Conservation (phyloP, 352 stramenopile genomes). For the Pythium graminicola region DNA sequence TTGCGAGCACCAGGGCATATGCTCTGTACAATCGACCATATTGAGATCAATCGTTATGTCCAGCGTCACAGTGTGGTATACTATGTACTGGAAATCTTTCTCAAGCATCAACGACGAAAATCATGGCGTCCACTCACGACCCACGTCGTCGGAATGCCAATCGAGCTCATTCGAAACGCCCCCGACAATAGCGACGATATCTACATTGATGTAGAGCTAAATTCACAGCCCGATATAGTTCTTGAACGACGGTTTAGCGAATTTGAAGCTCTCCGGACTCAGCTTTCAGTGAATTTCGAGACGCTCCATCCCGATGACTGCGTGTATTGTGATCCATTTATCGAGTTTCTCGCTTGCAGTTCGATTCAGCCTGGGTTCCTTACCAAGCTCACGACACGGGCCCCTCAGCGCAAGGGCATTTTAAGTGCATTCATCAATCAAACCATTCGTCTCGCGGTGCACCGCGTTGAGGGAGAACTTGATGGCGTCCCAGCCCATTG, state of each 20-base stretch:
- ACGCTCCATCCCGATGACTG: slow-evolving; percentile 11
- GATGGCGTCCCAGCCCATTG: not conserved
- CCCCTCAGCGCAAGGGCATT: slow-evolving; percentile 12
- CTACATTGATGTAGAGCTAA: slow-evolving; percentile 17
- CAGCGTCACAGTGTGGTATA: slow-evolving; percentile 37
- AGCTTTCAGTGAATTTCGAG: slow-evolving; percentile 15
- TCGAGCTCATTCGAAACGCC: not conserved
- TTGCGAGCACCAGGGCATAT: slow-evolving; percentile 6
- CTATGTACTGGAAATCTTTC: slow-evolving; percentile 33
- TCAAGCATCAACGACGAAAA: slow-evolving; percentile 4
- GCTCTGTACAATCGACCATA: slow-evolving; percentile 26
- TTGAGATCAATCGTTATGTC: slow-evolving; percentile 35
- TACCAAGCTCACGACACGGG: slow-evolving; percentile 19
- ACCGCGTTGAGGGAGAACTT: not conserved
- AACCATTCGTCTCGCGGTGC: slow-evolving; percentile 7
- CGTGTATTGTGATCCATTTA: slow-evolving; percentile 18
- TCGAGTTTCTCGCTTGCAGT: slow-evolving; percentile 14
- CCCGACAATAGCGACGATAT: slow-evolving; percentile 8
- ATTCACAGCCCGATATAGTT: slow-evolving; percentile 5
- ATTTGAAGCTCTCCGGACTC: slow-evolving; percentile 19
- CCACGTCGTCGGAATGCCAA: not conserved
- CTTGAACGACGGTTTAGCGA: slow-evolving; percentile 21
- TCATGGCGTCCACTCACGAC: not conserved
- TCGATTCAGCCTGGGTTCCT: slow-evolving; percentile 17
- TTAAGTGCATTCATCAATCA: slow-evolving; percentile 19